A percentile compares a stretch with the other conserved stretches of the same genome.
Conservation (phyloP, 2,329 filamentous ascomycete genomes). For the Fusarium paranaense region DNA sequence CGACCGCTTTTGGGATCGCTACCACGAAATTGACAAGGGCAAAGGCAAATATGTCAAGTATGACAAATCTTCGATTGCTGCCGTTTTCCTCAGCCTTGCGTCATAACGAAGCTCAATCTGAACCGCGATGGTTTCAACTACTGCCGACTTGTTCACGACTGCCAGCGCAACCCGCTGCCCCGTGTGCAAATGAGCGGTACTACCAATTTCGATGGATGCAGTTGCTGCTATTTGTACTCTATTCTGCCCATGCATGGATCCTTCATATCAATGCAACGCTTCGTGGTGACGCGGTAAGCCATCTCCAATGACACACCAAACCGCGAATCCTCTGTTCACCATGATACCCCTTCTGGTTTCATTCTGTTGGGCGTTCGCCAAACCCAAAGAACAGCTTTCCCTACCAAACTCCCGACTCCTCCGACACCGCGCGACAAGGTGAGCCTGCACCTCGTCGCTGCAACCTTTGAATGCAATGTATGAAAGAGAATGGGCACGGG, state of each 20-base stretch:
- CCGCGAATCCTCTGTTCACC: slow-evolving; percentile 12
- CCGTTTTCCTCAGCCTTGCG: slow-evolving; percentile 66
- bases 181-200: neutral
- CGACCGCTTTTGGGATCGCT: slow-evolving; percentile 94
- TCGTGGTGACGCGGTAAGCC: neutral
- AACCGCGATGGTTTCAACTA: neutral
- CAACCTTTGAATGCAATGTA: neutral
- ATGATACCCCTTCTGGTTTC: neutral
- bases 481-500: neutral
- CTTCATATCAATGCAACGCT: neutral
- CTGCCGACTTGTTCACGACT: neutral
- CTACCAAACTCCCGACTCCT: slow-evolving; percentile 3
- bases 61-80: slow-evolving; percentile 84
- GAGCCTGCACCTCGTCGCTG: slow-evolving; percentile 3
- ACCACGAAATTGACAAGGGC: slow-evolving; percentile 97
- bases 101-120: slow-evolving; percentile 42
- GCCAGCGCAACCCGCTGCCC: neutral
- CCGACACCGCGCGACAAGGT: neutral
- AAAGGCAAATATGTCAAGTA: slow-evolving; percentile 99
- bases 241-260: neutral
- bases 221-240: slow-evolving; percentile 1
- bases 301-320: neutral
- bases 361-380: neutral
- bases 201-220: neutral
- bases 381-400: neutral